phyloP scores from a whole-genome alignment of 345 rosid genomes.

The Dipteronia sinensis region DNA sequence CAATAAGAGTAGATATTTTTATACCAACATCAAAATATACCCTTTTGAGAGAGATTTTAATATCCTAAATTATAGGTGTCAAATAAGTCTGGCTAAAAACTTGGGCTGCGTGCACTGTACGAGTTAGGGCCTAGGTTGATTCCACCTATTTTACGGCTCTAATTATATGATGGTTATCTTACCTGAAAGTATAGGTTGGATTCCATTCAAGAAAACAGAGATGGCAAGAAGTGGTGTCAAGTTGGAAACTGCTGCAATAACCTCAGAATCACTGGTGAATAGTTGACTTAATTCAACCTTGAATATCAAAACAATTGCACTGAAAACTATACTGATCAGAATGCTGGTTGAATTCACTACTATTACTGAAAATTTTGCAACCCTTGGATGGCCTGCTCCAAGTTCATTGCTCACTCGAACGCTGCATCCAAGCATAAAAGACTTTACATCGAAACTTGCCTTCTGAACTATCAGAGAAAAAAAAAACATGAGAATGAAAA shows the following conservation, averaged over 20 bases:
- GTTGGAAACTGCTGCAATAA: conserved; percentile 62
- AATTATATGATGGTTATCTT: conserved; percentile 28
- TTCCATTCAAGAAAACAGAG: conserved; percentile 82
- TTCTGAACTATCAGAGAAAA: background rate
- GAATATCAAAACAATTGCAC: conserved; percentile 49
- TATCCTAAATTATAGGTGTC: too few relatives aligned
- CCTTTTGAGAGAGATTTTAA: background rate
- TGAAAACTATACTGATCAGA: conserved; percentile 58
- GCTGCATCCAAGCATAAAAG: conserved; percentile 33
- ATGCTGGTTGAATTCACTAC: conserved; percentile 72
- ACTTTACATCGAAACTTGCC: background rate
- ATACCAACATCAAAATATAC: background rate
- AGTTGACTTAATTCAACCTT: conserved; percentile 63
- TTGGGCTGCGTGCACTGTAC: too few relatives aligned
- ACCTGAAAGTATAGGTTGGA: conserved; percentile 98
- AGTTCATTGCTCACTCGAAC: conserved; percentile 90
- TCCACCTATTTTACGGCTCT: too few relatives aligned
- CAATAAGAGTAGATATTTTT: background rate
- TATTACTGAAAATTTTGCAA: conserved; percentile 70
- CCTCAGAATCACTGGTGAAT: conserved; percentile 64
- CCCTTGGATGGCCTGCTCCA: conserved; percentile 78
- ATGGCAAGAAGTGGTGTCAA: conserved; percentile 81
- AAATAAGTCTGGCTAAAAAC: too few relatives aligned
- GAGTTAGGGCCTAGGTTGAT: too few relatives aligned
- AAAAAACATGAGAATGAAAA: background rate